Evolutionary conservation across 2,329 filamentous ascomycete genomes (phyloP).

Genomic region (Ambrosiella xylebori): DNA sequence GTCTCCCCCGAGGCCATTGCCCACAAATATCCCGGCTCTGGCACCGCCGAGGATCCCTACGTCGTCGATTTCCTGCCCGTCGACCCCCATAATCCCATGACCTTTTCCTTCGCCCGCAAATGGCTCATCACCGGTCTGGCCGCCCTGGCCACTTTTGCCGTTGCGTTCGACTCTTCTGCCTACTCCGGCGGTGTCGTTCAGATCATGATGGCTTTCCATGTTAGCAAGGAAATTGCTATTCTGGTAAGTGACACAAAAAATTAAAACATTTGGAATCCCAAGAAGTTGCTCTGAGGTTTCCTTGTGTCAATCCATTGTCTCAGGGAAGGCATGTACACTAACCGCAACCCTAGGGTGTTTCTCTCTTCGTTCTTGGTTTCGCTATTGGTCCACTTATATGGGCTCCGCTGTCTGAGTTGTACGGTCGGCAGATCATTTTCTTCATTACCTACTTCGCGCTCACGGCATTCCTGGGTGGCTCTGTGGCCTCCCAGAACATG

Average conservation of each 20-base stretch:
- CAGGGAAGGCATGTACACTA: neutral
- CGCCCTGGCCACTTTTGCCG: conserved; percentile 48
- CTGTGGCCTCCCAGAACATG: conserved; percentile 39
- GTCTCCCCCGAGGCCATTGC: conserved; percentile 39
- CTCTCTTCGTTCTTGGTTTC: conserved; percentile 47
- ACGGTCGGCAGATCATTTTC: conserved; percentile 42
- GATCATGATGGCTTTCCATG: conserved; percentile 37
- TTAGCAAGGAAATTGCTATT: conserved; percentile 34
- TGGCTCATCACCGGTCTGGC: conserved; percentile 45
- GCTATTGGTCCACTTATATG: conserved; percentile 45
- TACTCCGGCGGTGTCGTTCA: conserved; percentile 40
- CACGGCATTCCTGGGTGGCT: conserved; percentile 43
- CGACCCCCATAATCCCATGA: conserved; percentile 51
- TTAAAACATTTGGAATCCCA: neutral
- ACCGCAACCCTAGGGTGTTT: conserved; percentile 28
- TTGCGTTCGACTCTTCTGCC: conserved; percentile 53
- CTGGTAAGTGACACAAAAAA: conserved; percentile 19
- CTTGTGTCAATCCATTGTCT: neutral
- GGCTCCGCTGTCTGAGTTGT: conserved; percentile 49
- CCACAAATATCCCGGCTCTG: conserved; percentile 39
- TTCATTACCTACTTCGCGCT: conserved; percentile 39
- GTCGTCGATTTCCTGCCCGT: conserved; percentile 49
- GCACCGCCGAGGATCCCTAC: conserved; percentile 50
- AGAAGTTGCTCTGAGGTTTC: neutral
- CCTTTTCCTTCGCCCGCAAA: conserved; percentile 38